Percentiles rank a stretch among this genome's conserved stretches.
Evolutionary conservation across 805 yeast species (phyloP).

Genomic region (Cyberlindnera amylophila): DNA sequence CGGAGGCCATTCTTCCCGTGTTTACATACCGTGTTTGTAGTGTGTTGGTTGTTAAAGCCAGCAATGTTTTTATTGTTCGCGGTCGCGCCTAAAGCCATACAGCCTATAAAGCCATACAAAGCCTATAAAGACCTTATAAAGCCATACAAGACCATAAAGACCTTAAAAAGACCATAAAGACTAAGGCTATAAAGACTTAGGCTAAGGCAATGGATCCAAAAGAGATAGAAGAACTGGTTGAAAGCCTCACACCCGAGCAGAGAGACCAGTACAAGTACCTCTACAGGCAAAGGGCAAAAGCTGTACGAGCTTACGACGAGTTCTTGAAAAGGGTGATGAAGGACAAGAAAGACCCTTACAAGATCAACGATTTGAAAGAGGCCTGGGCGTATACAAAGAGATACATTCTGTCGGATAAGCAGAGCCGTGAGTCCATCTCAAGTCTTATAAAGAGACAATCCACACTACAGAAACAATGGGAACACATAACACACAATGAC

Average conservation of each 20-base stretch:
- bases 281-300: neutral
- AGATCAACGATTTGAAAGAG: neutral
- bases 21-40: neutral
- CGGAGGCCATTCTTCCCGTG: conserved; percentile 70
- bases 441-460: neutral
- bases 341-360: neutral
- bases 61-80: too few species aligned
- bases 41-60: neutral
- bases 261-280: neutral
- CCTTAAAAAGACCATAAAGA: too few species aligned
- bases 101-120: too few species aligned
- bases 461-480: conserved; percentile 3
- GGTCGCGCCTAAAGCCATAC: too few species aligned
- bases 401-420: conserved; percentile 2
- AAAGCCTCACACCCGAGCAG: neutral
- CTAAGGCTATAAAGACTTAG: too few species aligned
- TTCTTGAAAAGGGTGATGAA: neutral
- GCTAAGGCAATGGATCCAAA: too few species aligned
- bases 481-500: neutral
- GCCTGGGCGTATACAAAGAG: conserved; percentile 8
- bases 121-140: too few species aligned
- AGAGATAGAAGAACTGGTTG: neutral
- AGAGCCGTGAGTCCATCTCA: too few species aligned
- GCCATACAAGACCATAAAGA: too few species aligned
- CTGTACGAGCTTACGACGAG: neutral